A percentile compares a stretch with the other conserved stretches of the same genome.
Evolutionary conservation across 495 filamentous ascomycete genomes (phyloP).

Genomic region (Xylaria castorea): DNA sequence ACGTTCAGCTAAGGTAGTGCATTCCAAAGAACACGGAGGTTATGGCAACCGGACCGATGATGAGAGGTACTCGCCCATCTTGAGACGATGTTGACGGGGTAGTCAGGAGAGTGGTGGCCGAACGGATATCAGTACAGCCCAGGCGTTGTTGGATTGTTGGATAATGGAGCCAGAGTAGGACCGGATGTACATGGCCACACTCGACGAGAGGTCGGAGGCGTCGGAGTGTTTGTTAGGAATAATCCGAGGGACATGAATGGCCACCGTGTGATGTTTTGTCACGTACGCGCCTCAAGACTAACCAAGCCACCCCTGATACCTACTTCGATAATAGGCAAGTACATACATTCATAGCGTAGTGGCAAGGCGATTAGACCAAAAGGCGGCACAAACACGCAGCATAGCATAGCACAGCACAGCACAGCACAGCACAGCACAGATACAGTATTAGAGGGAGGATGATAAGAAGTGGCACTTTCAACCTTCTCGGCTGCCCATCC

Average conservation of each 20-base stretch:
- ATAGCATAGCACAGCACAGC: neutral
- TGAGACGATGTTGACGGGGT: neutral
- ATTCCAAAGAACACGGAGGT: constrained; percentile 7
- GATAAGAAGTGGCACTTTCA: constrained; percentile 18
- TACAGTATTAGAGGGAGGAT: neutral
- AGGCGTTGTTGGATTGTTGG: constrained; percentile 7
- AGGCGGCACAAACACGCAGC: neutral
- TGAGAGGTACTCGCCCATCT: neutral
- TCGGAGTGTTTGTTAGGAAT: constrained; percentile 17
- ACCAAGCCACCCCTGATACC: constrained; percentile 1
- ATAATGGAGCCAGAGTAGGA: neutral
- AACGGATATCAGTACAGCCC: neutral
- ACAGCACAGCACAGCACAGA: constrained; percentile 9
- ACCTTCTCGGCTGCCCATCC: constrained; percentile 9
- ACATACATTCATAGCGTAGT: constrained; percentile 10
- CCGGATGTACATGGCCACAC: neutral
- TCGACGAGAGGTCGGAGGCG: constrained; percentile 8
- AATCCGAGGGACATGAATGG: constrained; percentile 16
- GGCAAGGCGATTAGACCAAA: constrained; percentile 4
- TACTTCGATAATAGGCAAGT: constrained; percentile 14
- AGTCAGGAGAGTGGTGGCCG: constrained; percentile 2
- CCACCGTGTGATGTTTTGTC: constrained; percentile 12
- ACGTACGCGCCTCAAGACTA: constrained; percentile 3
- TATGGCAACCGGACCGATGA: neutral
- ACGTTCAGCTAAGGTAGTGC: neutral